Percentiles rank a stretch among this genome's conserved stretches.
These are phyloP conservation scores for Aspergillus sp. DNA, from an alignment of 2,329 filamentous ascomycete species.

Conservation along the genomic window DNA sequence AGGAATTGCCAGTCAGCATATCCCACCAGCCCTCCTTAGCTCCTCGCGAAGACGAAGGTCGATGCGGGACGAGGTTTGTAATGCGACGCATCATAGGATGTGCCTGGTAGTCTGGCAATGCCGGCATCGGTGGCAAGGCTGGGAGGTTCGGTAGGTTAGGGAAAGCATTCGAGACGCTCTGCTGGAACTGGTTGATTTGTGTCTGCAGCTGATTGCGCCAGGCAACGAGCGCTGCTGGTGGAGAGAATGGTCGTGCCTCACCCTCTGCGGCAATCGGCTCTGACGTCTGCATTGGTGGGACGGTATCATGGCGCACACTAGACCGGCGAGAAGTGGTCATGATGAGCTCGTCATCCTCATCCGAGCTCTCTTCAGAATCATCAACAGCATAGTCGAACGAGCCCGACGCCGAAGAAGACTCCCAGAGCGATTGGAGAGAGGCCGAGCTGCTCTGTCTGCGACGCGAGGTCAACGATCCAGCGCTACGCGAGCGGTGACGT, in stretches of 20 bases:
- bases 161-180: slow-evolving; percentile 65
- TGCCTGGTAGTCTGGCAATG: slow-evolving; percentile 70
- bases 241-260: slow-evolving; percentile 43
- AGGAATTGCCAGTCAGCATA: slow-evolving; percentile 54
- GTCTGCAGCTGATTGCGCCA: slow-evolving; percentile 72
- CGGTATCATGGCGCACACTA: slow-evolving; percentile 36
- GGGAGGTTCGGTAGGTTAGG: slow-evolving; percentile 65
- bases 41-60: slow-evolving; percentile 51
- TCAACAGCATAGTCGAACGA: slow-evolving; percentile 46
- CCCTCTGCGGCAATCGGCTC: slow-evolving; percentile 28
- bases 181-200: slow-evolving; percentile 75
- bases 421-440: slow-evolving; percentile 68
- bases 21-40: slow-evolving; percentile 64
- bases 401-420: slow-evolving; percentile 51
- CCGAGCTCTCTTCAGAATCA: slow-evolving; percentile 36
- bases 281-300: slow-evolving; percentile 21
- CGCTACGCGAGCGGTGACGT: slow-evolving; percentile 65
- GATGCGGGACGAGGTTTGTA: slow-evolving; percentile 70
- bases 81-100: slow-evolving; percentile 72
- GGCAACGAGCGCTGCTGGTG: slow-evolving; percentile 65
- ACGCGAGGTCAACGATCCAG: slow-evolving; percentile 55
- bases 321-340: slow-evolving; percentile 36
- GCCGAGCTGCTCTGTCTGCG: slow-evolving; percentile 61
- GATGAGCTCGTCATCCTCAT: slow-evolving; percentile 24
- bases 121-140: slow-evolving; percentile 60